phyloP scores from a whole-genome alignment of 2,329 filamentous ascomycete genomes.

The Rhynchosporium secalis region DNA sequence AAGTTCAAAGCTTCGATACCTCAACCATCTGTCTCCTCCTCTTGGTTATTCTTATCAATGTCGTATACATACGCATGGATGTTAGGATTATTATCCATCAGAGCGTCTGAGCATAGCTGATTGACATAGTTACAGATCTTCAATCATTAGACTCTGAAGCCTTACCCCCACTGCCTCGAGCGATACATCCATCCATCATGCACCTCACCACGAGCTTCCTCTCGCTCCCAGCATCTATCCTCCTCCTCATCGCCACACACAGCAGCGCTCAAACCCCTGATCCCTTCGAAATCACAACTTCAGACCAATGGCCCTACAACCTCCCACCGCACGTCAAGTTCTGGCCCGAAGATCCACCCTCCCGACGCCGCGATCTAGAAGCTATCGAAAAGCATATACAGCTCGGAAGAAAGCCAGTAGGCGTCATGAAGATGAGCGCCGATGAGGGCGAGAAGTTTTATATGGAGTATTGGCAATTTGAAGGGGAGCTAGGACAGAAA shows the following conservation, averaged over 20 bases:
- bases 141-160: conserved; percentile 20
- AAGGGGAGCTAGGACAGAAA: conserved; percentile 24
- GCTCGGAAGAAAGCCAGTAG: conserved; percentile 51
- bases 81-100: neutral
- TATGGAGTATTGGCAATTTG: conserved; percentile 57
- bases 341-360: conserved; percentile 48
- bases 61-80: neutral
- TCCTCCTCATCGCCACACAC: conserved; percentile 48
- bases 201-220: conserved; percentile 42
- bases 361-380: conserved; percentile 44
- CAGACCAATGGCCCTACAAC: conserved; percentile 47
- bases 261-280: conserved; percentile 37
- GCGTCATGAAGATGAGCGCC: conserved; percentile 69
- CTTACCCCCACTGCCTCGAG: conserved; percentile 8
- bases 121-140: neutral
- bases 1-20: neutral
- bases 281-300: conserved; percentile 24
- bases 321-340: conserved; percentile 48
- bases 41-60: neutral
- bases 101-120: neutral
- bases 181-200: conserved; percentile 40
- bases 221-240: conserved; percentile 46
- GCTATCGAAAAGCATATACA: conserved; percentile 42
- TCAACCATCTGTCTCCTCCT: neutral
- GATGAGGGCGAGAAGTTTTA: conserved; percentile 75